phyloP scores from a whole-genome alignment of 2,329 filamentous ascomycete species.

The Akanthomyces muscarius region DNA sequence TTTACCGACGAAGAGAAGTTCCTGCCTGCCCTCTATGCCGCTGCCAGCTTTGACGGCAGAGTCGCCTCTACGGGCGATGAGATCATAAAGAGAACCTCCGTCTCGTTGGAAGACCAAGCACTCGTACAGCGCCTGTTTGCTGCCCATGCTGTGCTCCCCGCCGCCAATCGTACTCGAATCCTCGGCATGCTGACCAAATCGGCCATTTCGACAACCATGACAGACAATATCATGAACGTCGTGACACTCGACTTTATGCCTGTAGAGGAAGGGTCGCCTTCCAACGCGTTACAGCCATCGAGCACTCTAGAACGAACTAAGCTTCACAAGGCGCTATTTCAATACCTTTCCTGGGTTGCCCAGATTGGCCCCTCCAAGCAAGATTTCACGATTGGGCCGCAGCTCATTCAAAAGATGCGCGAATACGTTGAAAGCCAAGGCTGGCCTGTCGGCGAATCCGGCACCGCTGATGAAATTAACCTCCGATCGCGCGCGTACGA shows the following conservation, averaged over 20 bases:
- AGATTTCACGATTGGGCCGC: conserved; percentile 63
- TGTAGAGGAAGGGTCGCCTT: conserved; percentile 9
- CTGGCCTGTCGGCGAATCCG: conserved; percentile 67
- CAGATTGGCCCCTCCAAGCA: conserved; percentile 59
- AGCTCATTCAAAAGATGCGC: conserved; percentile 64
- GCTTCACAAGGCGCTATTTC: conserved; percentile 76
- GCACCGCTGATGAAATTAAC: conserved; percentile 56
- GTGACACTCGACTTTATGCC: conserved; percentile 62
- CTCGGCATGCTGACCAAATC: conserved; percentile 75
- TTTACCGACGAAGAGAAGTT: conserved; percentile 83
- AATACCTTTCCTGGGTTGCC: conserved; percentile 83
- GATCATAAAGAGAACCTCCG: conserved; percentile 73
- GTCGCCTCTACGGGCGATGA: conserved; percentile 86
- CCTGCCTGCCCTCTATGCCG: conserved; percentile 76
- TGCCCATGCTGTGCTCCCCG: conserved; percentile 69
- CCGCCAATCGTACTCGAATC: conserved; percentile 72
- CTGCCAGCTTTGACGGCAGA: conserved; percentile 75
- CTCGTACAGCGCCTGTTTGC: conserved; percentile 65
- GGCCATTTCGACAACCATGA: conserved; percentile 64
- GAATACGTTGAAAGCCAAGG: conserved; percentile 75
- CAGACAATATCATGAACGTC: conserved; percentile 62
- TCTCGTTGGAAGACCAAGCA: conserved; percentile 65
- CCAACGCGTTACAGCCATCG: conserved; percentile 31
- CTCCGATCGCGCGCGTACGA: conserved; percentile 83
- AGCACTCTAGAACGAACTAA: conserved; percentile 72